Percentiles rank a stretch among this genome's conserved stretches.
Evolutionary conservation across 139 green algal species (phyloP).

Genomic region (Coelastrella sp.): DNA sequence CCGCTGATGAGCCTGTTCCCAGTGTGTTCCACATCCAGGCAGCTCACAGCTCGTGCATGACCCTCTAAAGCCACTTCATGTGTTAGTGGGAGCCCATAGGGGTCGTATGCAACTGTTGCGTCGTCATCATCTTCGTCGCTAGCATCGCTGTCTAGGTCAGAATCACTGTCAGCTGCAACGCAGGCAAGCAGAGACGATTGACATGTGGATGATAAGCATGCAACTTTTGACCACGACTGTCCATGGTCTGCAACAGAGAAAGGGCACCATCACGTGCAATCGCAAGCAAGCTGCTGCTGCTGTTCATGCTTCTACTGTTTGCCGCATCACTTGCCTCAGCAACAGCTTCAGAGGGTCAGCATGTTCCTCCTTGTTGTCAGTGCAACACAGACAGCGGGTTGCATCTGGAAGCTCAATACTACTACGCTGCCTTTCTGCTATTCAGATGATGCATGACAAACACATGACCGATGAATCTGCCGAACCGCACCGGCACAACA

Average conservation of each 20-base stretch:
- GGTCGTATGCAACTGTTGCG: conserved; percentile 63
- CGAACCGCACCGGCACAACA: no score
- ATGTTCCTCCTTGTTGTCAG: no score
- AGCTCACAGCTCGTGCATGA: conserved; percentile 63
- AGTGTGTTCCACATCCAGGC: conserved; percentile 84
- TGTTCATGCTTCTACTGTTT: neutral
- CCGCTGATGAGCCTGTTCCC: conserved; percentile 85
- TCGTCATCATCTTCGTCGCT: conserved; percentile 39
- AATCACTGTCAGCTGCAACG: neutral
- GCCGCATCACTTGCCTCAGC: neutral
- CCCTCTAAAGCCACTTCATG: conserved; percentile 72
- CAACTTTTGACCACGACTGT: no score
- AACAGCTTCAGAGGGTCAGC: neutral
- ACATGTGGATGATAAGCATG: no score
- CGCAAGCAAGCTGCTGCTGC: no score
- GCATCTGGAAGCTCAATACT: neutral
- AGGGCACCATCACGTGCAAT: no score
- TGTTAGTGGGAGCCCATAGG: conserved; percentile 75
- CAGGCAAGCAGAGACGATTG: neutral
- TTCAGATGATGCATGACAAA: no score
- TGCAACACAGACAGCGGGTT: no score
- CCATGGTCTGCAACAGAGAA: no score
- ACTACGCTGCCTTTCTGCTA: neutral
- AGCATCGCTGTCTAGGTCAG: conserved; percentile 43
- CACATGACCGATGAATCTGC: no score